Evolutionary conservation across 1,284 basidiomycete species (phyloP).

Genomic region (Sanghuangporus sanghuang): DNA sequence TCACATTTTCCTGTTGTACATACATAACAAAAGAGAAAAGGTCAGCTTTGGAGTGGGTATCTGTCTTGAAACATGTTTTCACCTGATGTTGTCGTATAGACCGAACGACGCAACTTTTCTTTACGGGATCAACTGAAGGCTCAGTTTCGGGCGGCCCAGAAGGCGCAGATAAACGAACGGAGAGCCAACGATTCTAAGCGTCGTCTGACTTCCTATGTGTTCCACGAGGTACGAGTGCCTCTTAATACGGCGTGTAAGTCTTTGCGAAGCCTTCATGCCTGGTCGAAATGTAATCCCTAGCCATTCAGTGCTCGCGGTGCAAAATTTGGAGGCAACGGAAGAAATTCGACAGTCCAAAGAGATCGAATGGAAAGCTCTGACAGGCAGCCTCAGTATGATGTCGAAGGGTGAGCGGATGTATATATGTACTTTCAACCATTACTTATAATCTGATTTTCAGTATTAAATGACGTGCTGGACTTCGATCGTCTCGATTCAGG

Average conservation of each 20-base stretch:
- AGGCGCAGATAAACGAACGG: constrained; percentile 47
- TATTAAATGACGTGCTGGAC: constrained; percentile 49
- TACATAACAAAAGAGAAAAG: constrained; percentile 30
- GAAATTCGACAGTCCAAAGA: constrained; percentile 27
- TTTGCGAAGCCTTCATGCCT: not conserved
- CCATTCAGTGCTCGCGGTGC: constrained; percentile 35
- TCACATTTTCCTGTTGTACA: constrained; percentile 28
- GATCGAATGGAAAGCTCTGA: constrained; percentile 37
- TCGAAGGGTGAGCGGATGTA: constrained; percentile 25
- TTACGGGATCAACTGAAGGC: constrained; percentile 48
- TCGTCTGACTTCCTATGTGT: constrained; percentile 28
- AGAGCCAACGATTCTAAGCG: constrained; percentile 30
- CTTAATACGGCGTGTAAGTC: constrained; percentile 80
- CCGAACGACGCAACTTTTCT: constrained; percentile 42
- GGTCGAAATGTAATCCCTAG: not conserved
- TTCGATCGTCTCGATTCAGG: constrained; percentile 71
- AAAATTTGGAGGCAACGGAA: constrained; percentile 39
- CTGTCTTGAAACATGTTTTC: not conserved
- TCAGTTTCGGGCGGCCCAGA: constrained; percentile 40
- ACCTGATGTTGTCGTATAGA: constrained; percentile 19
- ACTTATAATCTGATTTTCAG: constrained; percentile 28
- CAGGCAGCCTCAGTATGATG: constrained; percentile 45
- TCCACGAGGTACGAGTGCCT: constrained; percentile 79
- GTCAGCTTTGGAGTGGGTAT: constrained; percentile 15
- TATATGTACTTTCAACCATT: not conserved